These are phyloP conservation scores for Zymoseptoria crescenta DNA, from an alignment of 2,329 filamentous ascomycete genomes.

Conservation along the genomic window DNA sequence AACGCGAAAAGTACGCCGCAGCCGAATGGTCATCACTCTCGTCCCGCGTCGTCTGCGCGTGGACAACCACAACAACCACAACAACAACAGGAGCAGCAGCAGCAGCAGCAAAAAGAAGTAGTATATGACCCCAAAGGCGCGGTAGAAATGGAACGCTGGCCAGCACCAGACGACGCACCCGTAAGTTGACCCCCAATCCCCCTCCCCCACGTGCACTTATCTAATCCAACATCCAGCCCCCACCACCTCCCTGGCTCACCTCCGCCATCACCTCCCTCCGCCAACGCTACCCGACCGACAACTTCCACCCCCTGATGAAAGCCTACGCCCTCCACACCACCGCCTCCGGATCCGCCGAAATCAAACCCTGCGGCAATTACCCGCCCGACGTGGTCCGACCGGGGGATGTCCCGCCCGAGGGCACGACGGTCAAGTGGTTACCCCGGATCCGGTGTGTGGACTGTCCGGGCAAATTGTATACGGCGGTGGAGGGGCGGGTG, in stretches of 20 bases:
- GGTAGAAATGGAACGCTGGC: constrained; percentile 57
- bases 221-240: constrained; percentile 49
- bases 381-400: constrained; percentile 15
- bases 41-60: constrained; percentile 14
- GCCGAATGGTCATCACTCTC: constrained; percentile 21
- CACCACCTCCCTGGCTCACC: constrained; percentile 78
- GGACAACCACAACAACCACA: background rate
- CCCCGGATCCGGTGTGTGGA: constrained; percentile 87
- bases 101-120: constrained; percentile 6
- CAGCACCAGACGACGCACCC: constrained; percentile 50
- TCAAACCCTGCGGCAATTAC: background rate
- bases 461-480: constrained; percentile 90
- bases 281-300: constrained; percentile 64
- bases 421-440: constrained; percentile 72
- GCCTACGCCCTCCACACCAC: constrained; percentile 51
- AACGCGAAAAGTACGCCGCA: constrained; percentile 21
- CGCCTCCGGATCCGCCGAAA: background rate
- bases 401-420: constrained; percentile 49
- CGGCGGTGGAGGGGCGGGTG: constrained; percentile 74
- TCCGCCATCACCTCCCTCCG: constrained; percentile 65
- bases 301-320: constrained; percentile 86
- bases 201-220: constrained; percentile 4
- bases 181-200: constrained; percentile 44
- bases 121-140: constrained; percentile 45
- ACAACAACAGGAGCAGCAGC: background rate